Evolutionary conservation across 1,284 basidiomycete species (phyloP).

Genomic region (Butyriboletus appendiculatus): DNA sequence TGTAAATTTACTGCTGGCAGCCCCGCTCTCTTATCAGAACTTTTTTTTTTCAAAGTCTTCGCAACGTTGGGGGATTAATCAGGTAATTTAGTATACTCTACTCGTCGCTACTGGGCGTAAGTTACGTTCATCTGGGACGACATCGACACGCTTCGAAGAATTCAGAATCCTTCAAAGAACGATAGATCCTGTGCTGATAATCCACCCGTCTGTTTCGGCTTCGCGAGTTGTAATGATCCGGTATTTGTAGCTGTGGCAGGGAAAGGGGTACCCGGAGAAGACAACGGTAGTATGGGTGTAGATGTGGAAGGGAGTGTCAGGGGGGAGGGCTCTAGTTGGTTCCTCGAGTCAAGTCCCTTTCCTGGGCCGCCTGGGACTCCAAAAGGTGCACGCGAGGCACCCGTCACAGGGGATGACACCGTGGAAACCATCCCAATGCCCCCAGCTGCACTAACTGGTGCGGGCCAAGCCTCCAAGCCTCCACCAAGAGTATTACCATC

Average conservation of each 20-base stretch:
- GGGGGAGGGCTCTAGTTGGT: constrained; percentile 7
- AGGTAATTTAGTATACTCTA: background rate
- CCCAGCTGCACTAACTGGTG: background rate
- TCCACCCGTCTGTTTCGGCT: constrained; percentile 43
- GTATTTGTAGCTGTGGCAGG: background rate
- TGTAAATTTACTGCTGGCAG: background rate
- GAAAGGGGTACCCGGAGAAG: constrained; percentile 1
- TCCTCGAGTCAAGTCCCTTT: constrained; percentile 2
- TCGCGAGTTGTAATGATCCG: constrained; percentile 15
- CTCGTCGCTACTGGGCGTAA: background rate
- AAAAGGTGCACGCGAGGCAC: background rate
- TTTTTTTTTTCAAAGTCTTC: background rate
- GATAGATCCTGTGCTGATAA: constrained; percentile 71
- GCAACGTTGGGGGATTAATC: background rate
- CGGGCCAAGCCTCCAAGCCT: background rate
- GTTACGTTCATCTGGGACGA: background rate
- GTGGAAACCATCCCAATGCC: background rate
- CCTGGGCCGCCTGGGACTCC: background rate
- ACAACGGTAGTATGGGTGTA: constrained; percentile 10
- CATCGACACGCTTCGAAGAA: background rate
- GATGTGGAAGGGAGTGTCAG: constrained; percentile 5
- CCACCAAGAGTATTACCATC: constrained; percentile 1
- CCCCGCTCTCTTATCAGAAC: background rate
- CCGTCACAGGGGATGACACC: background rate
- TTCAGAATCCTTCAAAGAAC: constrained; percentile 70